Evolutionary conservation across 176 grass and related monocot genomes (phyloP).

Genomic region (Cymbopogon citratus): DNA sequence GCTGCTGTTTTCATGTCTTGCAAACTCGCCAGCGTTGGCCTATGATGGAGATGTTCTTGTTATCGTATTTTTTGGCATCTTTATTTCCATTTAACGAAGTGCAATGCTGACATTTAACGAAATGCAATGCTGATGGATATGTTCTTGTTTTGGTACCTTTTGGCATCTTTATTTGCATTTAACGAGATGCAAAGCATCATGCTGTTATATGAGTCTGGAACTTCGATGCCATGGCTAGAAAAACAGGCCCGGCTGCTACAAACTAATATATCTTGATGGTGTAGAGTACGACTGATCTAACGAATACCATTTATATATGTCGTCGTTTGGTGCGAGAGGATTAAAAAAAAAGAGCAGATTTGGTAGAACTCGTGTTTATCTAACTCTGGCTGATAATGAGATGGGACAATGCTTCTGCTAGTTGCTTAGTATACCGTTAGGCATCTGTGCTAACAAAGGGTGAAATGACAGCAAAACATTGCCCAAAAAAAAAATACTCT

Average conservation of each 20-base stretch:
- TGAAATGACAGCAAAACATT: background rate
- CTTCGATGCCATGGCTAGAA: background rate
- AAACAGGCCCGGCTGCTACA: background rate
- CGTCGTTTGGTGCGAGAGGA: background rate
- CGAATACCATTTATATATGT: background rate
- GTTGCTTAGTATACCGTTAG: background rate
- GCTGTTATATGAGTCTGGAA: background rate
- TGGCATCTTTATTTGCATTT: background rate
- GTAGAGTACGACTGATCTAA: background rate
- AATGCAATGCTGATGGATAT: no score
- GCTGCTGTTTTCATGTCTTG: no score
- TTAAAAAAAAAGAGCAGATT: background rate
- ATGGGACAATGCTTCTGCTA: background rate
- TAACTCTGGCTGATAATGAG: background rate
- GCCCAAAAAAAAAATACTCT: no score
- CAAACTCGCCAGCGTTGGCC: no score
- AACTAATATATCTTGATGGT: background rate
- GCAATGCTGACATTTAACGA: no score
- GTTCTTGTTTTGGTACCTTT: background rate
- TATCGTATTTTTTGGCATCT: no score
- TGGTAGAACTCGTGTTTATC: background rate
- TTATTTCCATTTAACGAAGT: no score
- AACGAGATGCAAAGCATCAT: background rate
- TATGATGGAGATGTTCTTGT: no score
- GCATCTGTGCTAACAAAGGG: background rate